phyloP scores from a whole-genome alignment of 257 asterid species.

The Euphrasia confusa region DNA sequence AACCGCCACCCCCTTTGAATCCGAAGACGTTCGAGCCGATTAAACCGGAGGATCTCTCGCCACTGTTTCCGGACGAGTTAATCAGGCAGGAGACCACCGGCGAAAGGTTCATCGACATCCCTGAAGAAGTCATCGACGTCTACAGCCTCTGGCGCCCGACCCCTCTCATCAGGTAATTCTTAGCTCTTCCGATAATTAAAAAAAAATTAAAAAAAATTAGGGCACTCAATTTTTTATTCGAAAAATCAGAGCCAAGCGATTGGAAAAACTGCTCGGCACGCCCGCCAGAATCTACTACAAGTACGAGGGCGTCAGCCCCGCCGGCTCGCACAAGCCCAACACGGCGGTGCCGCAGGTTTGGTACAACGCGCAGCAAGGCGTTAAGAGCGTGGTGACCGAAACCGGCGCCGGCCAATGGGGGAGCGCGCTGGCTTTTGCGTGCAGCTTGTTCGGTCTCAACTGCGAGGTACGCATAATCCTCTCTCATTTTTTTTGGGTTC shows the following conservation, averaged over 20 bases:
- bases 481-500: background rate
- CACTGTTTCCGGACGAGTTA: constrained; percentile 73
- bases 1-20: constrained; percentile 78
- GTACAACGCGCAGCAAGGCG: constrained; percentile 77
- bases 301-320: constrained; percentile 96
- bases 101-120: constrained; percentile 71
- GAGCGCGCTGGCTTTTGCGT: constrained; percentile 76
- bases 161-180: constrained; percentile 73
- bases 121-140: constrained; percentile 75
- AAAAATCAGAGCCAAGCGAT: constrained; percentile 70
- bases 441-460: constrained; percentile 71
- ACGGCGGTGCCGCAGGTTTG: constrained; percentile 93
- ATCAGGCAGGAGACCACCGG: constrained; percentile 60
- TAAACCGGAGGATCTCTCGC: constrained; percentile 72
- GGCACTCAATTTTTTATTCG: constrained; percentile 2
- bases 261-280: constrained; percentile 80
- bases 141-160: constrained; percentile 94
- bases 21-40: constrained; percentile 69
- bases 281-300: constrained; percentile 93
- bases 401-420: constrained; percentile 99
- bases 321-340: constrained; percentile 92
- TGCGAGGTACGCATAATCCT: constrained; percentile 54
- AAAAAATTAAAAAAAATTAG: background rate
- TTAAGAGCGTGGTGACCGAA: constrained; percentile 74
- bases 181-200: too few species aligned